Conservation (phyloP, 305 asterid genomes). For the Fraxinus dipetala region DNA sequence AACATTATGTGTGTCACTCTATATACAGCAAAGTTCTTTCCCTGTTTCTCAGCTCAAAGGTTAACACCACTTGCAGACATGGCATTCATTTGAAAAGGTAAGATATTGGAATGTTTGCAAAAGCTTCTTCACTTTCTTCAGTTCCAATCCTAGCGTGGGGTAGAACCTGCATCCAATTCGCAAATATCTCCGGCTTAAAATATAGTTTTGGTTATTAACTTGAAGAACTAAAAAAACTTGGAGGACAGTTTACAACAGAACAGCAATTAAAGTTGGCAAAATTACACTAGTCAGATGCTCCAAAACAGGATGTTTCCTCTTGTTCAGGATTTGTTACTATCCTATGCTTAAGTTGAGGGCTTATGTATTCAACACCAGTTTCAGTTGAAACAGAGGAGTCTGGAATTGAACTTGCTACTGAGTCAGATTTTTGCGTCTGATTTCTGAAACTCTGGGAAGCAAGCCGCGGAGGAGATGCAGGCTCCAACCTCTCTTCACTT, state of each 20-base stretch:
- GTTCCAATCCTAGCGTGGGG: background rate
- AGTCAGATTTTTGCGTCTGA: conserved; percentile 16
- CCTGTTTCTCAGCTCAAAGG: background rate
- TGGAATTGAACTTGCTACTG: conserved; percentile 24
- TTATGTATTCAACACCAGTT: conserved; percentile 26
- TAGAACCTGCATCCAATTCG: background rate
- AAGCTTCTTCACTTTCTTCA: background rate
- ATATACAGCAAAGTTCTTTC: background rate
- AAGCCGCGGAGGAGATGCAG: conserved; percentile 21
- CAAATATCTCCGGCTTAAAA: background rate
- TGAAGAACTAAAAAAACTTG: background rate
- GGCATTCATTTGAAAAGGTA: background rate
- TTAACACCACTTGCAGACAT: background rate
- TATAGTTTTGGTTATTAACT: background rate
- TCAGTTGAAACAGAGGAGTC: conserved; percentile 38
- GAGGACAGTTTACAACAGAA: background rate
- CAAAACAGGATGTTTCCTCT: conserved; percentile 10
- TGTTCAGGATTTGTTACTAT: conserved; percentile 28
- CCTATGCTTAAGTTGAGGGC: conserved; percentile 26
- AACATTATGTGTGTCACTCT: background rate
- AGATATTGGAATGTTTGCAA: background rate
- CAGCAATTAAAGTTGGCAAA: background rate
- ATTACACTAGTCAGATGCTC: background rate
- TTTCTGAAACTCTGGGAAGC: conserved; percentile 32
- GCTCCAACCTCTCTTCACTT: conserved; percentile 12